phyloP scores from a whole-genome alignment of 495 filamentous ascomycete species.

The Lepidopterella palustris region DNA sequence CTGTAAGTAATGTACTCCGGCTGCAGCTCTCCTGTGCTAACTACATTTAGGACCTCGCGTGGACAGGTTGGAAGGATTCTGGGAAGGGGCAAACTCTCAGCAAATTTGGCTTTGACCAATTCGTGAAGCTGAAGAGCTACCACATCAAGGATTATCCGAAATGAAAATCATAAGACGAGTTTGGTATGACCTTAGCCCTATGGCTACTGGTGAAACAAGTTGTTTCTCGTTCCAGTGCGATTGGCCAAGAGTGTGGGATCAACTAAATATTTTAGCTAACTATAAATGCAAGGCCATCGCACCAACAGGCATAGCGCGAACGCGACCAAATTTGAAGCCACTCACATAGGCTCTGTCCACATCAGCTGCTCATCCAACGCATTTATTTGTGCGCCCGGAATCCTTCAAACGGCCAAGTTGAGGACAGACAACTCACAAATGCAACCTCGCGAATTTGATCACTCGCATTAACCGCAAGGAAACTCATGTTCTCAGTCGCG shows the following conservation, averaged over 20 bases:
- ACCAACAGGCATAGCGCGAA: background rate
- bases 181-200: background rate
- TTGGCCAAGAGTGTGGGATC: background rate
- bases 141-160: constrained; percentile 87
- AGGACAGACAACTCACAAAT: constrained; percentile 1
- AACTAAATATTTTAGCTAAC: background rate
- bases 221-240: background rate
- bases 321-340: background rate
- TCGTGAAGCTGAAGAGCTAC: constrained; percentile 91
- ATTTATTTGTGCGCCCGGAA: constrained; percentile 2
- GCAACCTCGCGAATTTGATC: background rate
- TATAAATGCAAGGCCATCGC: background rate
- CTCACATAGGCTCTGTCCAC: background rate
- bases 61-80: constrained; percentile 97
- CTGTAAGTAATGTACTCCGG: constrained; percentile 52
- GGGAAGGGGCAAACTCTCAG: constrained; percentile 87
- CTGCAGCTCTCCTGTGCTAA: background rate
- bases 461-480: constrained; percentile 8
- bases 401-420: constrained; percentile 12
- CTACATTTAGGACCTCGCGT: constrained; percentile 72
- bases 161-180: constrained; percentile 28
- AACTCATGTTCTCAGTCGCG: constrained; percentile 8
- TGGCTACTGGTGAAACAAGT: background rate
- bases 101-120: constrained; percentile 87
- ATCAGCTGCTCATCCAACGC: background rate